Percentiles rank a stretch among this genome's conserved stretches.
phyloP scores from a whole-genome alignment of 2,329 filamentous ascomycete species.

The Cladosporium velox region DNA sequence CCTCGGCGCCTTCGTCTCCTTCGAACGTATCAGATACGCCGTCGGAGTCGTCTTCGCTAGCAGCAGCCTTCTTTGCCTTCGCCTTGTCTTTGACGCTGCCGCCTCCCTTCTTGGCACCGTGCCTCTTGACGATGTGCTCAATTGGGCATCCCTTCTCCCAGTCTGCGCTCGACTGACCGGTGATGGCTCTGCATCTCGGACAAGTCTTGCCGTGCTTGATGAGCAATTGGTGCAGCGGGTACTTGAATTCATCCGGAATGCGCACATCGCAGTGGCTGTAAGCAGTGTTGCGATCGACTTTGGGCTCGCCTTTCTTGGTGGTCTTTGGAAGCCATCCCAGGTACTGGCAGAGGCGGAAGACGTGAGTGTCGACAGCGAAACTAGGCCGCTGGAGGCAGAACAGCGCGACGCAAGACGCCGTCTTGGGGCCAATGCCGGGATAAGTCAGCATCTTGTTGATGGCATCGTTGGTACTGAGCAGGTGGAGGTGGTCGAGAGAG shows the following conservation, averaged over 20 bases:
- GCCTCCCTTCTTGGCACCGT: slow-evolving; percentile 55
- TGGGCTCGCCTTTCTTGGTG: slow-evolving; percentile 46
- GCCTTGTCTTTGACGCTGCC: slow-evolving; percentile 31
- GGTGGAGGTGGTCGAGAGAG: slow-evolving; percentile 64
- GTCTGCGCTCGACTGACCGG: slow-evolving; percentile 59
- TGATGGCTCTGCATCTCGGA: slow-evolving; percentile 61
- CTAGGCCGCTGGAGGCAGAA: slow-evolving; percentile 65
- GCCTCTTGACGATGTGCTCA: slow-evolving; percentile 61
- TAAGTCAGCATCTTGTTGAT: slow-evolving; percentile 60
- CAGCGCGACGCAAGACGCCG: slow-evolving; percentile 64
- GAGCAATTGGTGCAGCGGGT: slow-evolving; percentile 62
- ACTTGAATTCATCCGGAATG: slow-evolving; percentile 64
- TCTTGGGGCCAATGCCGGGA: slow-evolving; percentile 67
- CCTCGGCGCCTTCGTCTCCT: slow-evolving; percentile 68
- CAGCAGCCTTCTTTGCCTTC: slow-evolving; percentile 69
- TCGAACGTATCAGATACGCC: slow-evolving; percentile 73
- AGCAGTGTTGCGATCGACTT: slow-evolving; percentile 53
- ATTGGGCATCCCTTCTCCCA: slow-evolving; percentile 68
- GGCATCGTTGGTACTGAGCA: slow-evolving; percentile 57
- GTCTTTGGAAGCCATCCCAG: slow-evolving; percentile 61
- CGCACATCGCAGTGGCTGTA: slow-evolving; percentile 62
- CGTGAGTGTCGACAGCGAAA: slow-evolving; percentile 68
- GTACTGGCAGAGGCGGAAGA: slow-evolving; percentile 64
- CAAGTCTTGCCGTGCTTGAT: slow-evolving; percentile 65
- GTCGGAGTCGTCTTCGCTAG: slow-evolving; percentile 73